These are phyloP conservation scores for Clavulina sp. DNA, from an alignment of 768 basidiomycete genomes.

Conservation along the genomic window DNA sequence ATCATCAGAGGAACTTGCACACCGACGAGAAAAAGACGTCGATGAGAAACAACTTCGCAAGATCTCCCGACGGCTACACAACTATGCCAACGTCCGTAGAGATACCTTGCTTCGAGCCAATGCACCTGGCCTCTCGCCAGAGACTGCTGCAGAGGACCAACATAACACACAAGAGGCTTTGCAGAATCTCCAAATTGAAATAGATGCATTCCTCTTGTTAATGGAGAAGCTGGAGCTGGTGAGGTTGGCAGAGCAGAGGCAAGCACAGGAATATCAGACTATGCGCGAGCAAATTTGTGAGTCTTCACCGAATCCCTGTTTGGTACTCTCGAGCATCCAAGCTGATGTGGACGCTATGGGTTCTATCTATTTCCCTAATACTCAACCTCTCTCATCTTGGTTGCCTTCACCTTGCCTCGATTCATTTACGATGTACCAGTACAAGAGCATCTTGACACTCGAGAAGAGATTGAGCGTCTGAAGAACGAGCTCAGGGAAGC, in stretches of 20 bases:
- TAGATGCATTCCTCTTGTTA: constrained; percentile 55
- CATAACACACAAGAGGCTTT: too few relatives aligned
- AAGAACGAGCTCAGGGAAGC: constrained; percentile 63
- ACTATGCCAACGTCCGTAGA: constrained; percentile 1
- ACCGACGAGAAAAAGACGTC: constrained; percentile 72
- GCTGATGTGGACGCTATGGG: constrained; percentile 6
- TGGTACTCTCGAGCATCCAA: neutral
- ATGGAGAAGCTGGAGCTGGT: constrained; percentile 68
- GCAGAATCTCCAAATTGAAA: constrained; percentile 64
- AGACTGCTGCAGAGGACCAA: too few relatives aligned
- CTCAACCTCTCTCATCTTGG: neutral
- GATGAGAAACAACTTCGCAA: constrained; percentile 55
- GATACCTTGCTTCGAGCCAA: constrained; percentile 32
- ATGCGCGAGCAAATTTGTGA: constrained; percentile 56
- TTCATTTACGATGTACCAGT: constrained; percentile 26
- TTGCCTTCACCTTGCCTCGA: neutral
- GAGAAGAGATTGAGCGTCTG: constrained; percentile 57
- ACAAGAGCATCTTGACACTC: constrained; percentile 48
- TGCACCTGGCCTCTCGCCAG: constrained; percentile 35
- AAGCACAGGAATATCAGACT: constrained; percentile 68
- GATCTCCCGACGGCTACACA: constrained; percentile 42
- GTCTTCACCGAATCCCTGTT: too few relatives aligned
- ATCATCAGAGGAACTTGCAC: constrained; percentile 61
- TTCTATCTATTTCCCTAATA: too few relatives aligned
- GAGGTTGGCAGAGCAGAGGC: constrained; percentile 69